Evolutionary conservation across 2,329 filamentous ascomycete species (phyloP), one percentile per base, ranked within the genome.

Genomic region (Trichothecium sympodiale): DNA sequence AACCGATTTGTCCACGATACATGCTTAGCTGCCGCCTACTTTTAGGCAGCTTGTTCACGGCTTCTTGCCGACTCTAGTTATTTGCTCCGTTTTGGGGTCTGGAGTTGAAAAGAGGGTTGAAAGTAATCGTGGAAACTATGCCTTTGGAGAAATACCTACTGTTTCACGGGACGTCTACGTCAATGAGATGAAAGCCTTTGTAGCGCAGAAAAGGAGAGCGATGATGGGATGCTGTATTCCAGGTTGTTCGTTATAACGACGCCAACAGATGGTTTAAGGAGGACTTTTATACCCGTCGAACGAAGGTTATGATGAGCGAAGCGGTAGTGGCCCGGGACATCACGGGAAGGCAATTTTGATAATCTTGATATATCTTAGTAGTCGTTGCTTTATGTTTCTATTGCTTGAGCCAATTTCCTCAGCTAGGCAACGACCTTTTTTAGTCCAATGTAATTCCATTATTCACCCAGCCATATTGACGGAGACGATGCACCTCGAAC

Each of bases 361-460:
- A 50, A 53, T 54, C 51, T 51, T 52, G 35, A 17, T 31, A 37
- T 33, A 37, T 32, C 25, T 37, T 37, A 37, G 32, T 37, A 33
- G 20, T 23, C 29, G 5, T 31, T 33, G 53, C 53, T 53, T 53
- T 59, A 55, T 46, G 49, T 38, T 44, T 38, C 38, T 49, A 51
- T 49, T 47, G 51, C 47, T 49, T 47, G 50, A 54, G 46, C 46
- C 51, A 43, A 47, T 49, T 50, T 41, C 47, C 45, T 49, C 52
- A 53, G 54, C 52, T 52, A 53, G 53, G 49, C 49, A 53, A 25
- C 20, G 20, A 25, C 20, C 20, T 42, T 47, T 54, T 52, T 57
- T 63, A 63, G 58, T 58, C 54, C 59, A 52, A 64, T 65, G 62
- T 67, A 66, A 66, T 58, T 38, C 28, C 16, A 35, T 31, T 38